Evolutionary conservation across 108 stramenopile genomes (phyloP).

Genomic region (Nitzschia palea): DNA sequence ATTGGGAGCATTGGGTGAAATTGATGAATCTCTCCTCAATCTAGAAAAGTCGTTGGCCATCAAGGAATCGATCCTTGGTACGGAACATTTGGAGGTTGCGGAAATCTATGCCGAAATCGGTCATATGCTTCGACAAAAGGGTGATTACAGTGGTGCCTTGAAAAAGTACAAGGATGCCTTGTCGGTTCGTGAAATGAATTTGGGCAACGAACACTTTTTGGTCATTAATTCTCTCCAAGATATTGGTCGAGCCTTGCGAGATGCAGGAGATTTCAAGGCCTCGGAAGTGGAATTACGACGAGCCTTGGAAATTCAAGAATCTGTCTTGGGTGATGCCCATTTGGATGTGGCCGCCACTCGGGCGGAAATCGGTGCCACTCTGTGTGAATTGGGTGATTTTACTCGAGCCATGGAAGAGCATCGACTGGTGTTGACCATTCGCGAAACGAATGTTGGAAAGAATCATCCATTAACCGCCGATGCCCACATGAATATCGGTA

Average conservation of each 20-base stretch:
- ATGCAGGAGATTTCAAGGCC: constrained; percentile 33
- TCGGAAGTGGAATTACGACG: constrained; percentile 19
- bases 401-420: constrained; percentile 34
- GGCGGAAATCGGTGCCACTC: constrained; percentile 27
- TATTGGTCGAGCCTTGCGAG: constrained; percentile 26
- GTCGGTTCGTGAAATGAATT: constrained; percentile 25
- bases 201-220: constrained; percentile 38
- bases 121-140: constrained; percentile 28
- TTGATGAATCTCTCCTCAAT: constrained; percentile 24
- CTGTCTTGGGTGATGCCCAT: constrained; percentile 27
- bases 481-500: constrained; percentile 38
- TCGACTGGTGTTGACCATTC: constrained; percentile 37
- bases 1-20: constrained; percentile 23
- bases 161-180: constrained; percentile 21
- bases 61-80: constrained; percentile 24
- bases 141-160: constrained; percentile 36
- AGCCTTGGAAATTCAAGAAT: constrained; percentile 32
- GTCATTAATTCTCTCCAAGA: constrained; percentile 35
- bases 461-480: constrained; percentile 25
- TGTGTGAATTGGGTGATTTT: constrained; percentile 28
- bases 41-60: constrained; percentile 32
- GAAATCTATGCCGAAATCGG: constrained; percentile 30
- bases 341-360: constrained; percentile 31
- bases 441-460: constrained; percentile 31
- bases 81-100: constrained; percentile 27